These are phyloP conservation scores for Stenocarpella maydis DNA, from an alignment of 2,329 filamentous ascomycete genomes.

Conservation along the genomic window DNA sequence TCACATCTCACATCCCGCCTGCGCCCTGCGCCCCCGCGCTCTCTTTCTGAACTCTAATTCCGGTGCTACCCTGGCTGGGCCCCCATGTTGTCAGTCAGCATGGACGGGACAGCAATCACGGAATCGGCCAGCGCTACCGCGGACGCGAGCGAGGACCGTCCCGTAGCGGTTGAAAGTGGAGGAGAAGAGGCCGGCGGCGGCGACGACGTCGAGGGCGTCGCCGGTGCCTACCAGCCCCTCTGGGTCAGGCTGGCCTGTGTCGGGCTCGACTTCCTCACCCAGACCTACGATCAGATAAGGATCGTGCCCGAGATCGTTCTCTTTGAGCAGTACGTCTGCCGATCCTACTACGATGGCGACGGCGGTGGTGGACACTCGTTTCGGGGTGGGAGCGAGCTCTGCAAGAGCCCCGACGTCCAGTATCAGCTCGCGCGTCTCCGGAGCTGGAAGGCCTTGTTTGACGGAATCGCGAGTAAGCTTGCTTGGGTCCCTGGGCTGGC, in stretches of 20 bases:
- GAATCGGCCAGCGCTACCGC: neutral
- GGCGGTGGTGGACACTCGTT: neutral
- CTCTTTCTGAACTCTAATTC: neutral
- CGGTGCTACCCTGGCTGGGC: conserved; percentile 10
- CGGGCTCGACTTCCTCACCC: conserved; percentile 33
- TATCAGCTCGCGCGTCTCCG: conserved; percentile 33
- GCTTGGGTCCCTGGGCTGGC: neutral
- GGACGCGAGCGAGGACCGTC: neutral
- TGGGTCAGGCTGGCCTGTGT: conserved; percentile 36
- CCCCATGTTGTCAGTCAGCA: conserved; percentile 31
- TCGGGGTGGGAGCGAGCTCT: conserved; percentile 18
- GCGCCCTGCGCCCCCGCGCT: neutral
- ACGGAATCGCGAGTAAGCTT: conserved; percentile 31
- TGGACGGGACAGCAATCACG: conserved; percentile 24
- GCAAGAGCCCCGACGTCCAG: conserved; percentile 31
- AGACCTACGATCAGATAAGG: conserved; percentile 35
- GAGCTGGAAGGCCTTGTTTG: conserved; percentile 35
- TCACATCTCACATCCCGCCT: neutral
- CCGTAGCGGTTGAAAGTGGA: neutral
- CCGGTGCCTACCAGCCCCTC: conserved; percentile 27
- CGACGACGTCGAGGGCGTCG: neutral
- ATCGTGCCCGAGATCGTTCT: conserved; percentile 36
- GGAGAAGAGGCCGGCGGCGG: neutral
- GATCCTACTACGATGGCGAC: conserved; percentile 12
- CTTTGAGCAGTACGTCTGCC: conserved; percentile 33